A percentile compares a stretch with the other conserved stretches of the same genome.
Conservation (phyloP, 441 rosid species). For the Euphorbia celastroides region DNA sequence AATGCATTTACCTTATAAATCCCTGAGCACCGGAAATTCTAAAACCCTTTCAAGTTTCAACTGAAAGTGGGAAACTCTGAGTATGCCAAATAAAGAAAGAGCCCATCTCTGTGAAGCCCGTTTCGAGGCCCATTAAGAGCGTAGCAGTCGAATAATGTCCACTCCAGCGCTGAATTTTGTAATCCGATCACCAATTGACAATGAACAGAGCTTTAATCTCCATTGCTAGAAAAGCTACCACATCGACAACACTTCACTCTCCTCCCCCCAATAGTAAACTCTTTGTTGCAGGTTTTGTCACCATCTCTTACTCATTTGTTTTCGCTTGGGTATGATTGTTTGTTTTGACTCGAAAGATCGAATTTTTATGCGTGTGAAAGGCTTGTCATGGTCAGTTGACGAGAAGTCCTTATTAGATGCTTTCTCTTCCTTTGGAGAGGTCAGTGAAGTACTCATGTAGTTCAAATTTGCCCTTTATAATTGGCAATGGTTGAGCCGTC, state of each 20-base stretch:
- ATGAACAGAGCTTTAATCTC: slow-evolving; percentile 24
- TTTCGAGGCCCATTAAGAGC: neutral
- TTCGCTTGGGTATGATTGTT: neutral
- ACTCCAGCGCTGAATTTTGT: neutral
- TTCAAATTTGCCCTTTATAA: neutral
- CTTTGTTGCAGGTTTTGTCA: slow-evolving; percentile 41
- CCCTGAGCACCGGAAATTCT: neutral
- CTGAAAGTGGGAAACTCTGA: too few species aligned
- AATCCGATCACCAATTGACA: neutral
- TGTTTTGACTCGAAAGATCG: neutral
- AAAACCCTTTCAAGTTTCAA: neutral
- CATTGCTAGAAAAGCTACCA: slow-evolving; percentile 23
- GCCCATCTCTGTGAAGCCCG: neutral
- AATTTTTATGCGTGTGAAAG: slow-evolving; percentile 30
- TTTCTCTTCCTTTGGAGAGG: slow-evolving; percentile 69
- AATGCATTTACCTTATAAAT: neutral
- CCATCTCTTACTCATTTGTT: neutral
- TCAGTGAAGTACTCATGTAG: slow-evolving; percentile 40
- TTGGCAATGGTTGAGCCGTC: neutral
- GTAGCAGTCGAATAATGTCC: neutral
- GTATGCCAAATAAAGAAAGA: neutral
- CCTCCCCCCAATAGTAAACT: slow-evolving; percentile 31
- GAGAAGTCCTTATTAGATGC: slow-evolving; percentile 73
- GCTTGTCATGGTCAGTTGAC: slow-evolving; percentile 77
- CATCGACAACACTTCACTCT: slow-evolving; percentile 16